These are phyloP conservation scores for Thielaviopsis euricoi DNA, from an alignment of 2,329 filamentous ascomycete genomes.

Conservation along the genomic window DNA sequence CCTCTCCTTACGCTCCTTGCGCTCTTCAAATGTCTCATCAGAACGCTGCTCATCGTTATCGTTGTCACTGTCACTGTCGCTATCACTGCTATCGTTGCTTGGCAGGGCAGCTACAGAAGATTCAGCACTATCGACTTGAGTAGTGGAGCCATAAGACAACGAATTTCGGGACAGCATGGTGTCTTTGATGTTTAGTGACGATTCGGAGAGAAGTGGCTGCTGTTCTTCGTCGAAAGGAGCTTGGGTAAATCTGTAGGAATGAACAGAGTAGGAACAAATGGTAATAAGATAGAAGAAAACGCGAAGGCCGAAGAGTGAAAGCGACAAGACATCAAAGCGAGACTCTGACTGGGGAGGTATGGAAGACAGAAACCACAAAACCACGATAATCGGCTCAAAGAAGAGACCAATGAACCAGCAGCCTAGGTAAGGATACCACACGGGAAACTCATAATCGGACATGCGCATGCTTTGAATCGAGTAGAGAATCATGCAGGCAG, in stretches of 20 bases:
- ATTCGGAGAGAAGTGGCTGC: conserved; percentile 36
- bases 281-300: conserved; percentile 2
- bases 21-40: conserved; percentile 39
- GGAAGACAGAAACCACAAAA: conserved; percentile 13
- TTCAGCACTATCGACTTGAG: conserved; percentile 6
- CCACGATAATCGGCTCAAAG: conserved; percentile 34
- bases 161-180: neutral
- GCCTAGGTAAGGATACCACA: conserved; percentile 48
- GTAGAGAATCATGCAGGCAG: conserved; percentile 49
- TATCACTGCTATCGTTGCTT: neutral
- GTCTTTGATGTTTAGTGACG: neutral
- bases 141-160: conserved; percentile 6
- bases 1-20: conserved; percentile 27
- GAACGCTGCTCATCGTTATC: conserved; percentile 22
- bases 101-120: neutral
- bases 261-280: neutral
- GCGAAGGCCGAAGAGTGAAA: neutral
- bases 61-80: neutral
- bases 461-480: conserved; percentile 41
- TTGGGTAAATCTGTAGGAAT: neutral
- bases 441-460: conserved; percentile 29
- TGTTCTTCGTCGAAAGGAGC: conserved; percentile 34
- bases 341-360: neutral
- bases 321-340: neutral
- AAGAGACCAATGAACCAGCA: conserved; percentile 42